Conservation (phyloP, 352 stramenopile genomes). For the Globisporangium megalacanthum region DNA sequence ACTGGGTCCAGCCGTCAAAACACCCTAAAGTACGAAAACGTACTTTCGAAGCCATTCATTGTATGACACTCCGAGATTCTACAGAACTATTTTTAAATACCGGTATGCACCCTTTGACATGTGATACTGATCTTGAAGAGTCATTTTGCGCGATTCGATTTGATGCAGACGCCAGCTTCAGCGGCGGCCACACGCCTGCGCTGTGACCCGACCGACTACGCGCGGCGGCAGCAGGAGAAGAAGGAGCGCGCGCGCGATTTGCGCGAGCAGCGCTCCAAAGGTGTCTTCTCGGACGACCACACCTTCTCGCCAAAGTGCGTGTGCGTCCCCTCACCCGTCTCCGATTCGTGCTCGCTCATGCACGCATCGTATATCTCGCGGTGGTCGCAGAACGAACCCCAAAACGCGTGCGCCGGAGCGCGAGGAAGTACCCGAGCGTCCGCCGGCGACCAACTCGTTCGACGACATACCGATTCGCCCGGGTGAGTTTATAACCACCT, state of each 20-base stretch:
- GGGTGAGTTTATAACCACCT: constrained; percentile 18
- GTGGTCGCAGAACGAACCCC: constrained; percentile 35
- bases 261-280: constrained; percentile 56
- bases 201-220: constrained; percentile 79
- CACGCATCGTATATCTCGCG: background rate
- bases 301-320: constrained; percentile 73
- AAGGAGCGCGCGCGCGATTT: constrained; percentile 73
- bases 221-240: constrained; percentile 70
- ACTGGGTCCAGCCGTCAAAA: too few species aligned
- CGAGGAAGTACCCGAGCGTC: constrained; percentile 34
- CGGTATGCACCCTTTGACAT: too few species aligned
- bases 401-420: constrained; percentile 29
- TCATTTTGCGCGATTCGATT: background rate
- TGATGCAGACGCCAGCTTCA: constrained; percentile 1
- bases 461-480: constrained; percentile 44
- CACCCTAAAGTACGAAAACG: too few species aligned
- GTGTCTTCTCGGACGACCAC: constrained; percentile 69
- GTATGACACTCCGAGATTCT: too few species aligned
- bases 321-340: background rate
- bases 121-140: too few species aligned
- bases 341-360: background rate
- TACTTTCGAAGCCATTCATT: too few species aligned
- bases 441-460: constrained; percentile 19
- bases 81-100: too few species aligned
- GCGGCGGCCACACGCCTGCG: constrained; percentile 40